Evolutionary conservation across 2,329 filamentous ascomycete species (phyloP), one percentile per base, ranked within the genome.

Genomic region (Biscogniauxia sp.): DNA sequence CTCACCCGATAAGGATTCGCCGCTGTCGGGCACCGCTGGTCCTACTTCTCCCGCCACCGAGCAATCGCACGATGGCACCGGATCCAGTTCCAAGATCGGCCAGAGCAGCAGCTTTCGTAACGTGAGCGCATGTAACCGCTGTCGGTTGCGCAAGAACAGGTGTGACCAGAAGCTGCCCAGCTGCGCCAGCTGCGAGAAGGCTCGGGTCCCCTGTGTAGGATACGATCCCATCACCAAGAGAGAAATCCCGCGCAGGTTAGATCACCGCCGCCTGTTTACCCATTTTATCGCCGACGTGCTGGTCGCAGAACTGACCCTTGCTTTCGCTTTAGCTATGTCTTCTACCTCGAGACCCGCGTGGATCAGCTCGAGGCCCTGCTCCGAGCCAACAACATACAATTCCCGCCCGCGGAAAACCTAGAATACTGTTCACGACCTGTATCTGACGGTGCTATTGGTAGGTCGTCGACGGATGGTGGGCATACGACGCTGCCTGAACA

Each of bases 221-320:
- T 97, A 97, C 76, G 94, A 98, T 74, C 93, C 94, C 37, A 97
- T 97, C 72, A 96, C 92, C 23, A 97, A 97, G 82, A 88, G 91
- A 72, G 93, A 97, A 77, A 97, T 98, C 61, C 94, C 94, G 55
- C 86, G 93, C 76, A 93, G 89, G 80, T 97, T 88, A 79, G 90
- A 90, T 61, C 26, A 20, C 49, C 55, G 19, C 55, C 45, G 8
- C 55, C 53, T 45, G 54, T 23, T 49, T 20, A 49, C 25, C 20
- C 55, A 8, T 56, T 32, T 3, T 32, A 32, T 32, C 11, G 9
- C 49, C 45, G n/a, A 45, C 4, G 49, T 45, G 45, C 37, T 52
- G 15, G 32, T 53, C 55, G 28, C 45, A 20, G 53, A 58, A 59
- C 68, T 70, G 57, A 70, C 60, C 55, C 23, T 52, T 13, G 28